phyloP scores from a whole-genome alignment of 1,139 yeast species.

The Zygoascus hellenicus region DNA sequence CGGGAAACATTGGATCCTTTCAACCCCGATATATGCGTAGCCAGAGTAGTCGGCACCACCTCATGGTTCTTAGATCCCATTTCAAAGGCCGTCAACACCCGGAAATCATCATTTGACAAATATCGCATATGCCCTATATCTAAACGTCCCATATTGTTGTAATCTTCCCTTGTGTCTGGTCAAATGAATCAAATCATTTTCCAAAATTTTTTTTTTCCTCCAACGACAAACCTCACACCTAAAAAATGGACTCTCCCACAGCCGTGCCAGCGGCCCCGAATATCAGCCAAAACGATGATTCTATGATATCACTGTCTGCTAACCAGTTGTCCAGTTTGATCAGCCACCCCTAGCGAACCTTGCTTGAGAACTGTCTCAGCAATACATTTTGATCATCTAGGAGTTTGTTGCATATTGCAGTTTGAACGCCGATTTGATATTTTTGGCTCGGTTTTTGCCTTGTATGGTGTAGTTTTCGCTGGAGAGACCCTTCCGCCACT shows the following conservation, averaged over 20 bases:
- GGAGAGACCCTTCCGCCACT: too few species aligned
- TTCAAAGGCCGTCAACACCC: conserved; percentile 78
- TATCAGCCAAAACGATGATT: too few species aligned
- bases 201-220: neutral
- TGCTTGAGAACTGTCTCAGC: too few species aligned
- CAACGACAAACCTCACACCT: neutral
- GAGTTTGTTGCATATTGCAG: too few species aligned
- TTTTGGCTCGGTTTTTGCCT: too few species aligned
- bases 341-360: too few species aligned
- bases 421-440: too few species aligned
- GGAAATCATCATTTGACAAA: conserved; percentile 82
- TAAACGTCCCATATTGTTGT: conserved; percentile 56
- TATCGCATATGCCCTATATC: conserved; percentile 93
- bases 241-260: too few species aligned
- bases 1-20: conserved; percentile 73
- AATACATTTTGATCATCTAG: too few species aligned
- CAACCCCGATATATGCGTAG: conserved; percentile 72
- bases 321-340: too few species aligned
- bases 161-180: neutral
- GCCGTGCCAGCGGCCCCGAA: neutral
- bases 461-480: too few species aligned
- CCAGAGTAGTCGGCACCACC: conserved; percentile 83
- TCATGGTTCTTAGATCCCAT: conserved; percentile 90
- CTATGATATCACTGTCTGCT: too few species aligned
- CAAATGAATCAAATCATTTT: neutral